phyloP scores from a whole-genome alignment of 208 protist genomes.

The Wallacemonas sp. region DNA sequence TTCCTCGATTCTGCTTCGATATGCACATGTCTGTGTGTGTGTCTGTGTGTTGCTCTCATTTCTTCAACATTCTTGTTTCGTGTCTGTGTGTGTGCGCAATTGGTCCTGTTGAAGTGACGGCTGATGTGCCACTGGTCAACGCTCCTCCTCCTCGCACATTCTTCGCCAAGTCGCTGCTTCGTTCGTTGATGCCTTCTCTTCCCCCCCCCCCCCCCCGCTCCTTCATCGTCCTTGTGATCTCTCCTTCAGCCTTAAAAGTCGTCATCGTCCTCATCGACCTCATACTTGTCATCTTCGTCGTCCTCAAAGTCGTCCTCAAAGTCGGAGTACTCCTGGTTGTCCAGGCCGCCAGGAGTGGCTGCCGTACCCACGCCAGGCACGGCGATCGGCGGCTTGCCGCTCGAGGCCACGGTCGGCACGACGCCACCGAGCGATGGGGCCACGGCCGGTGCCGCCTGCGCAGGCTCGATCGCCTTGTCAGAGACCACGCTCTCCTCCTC shows the following conservation, averaged over 20 bases:
- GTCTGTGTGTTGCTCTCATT: too few relatives aligned
- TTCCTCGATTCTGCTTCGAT: too few relatives aligned
- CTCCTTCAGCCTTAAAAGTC: constrained; percentile 58
- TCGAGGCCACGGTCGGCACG: constrained; percentile 7
- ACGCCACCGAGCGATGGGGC: constrained; percentile 4
- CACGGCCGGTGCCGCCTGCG: constrained; percentile 12
- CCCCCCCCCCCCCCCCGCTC: not conserved
- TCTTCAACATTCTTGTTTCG: too few relatives aligned
- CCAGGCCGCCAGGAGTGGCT: constrained; percentile 31
- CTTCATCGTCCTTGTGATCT: not conserved
- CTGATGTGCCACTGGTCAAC: not conserved
- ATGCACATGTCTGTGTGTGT: too few relatives aligned
- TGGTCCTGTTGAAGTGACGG: too few relatives aligned
- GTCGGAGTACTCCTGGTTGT: constrained; percentile 78
- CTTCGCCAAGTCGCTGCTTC: not conserved
- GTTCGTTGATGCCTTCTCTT: not conserved
- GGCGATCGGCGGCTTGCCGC: constrained; percentile 5
- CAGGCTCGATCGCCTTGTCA: constrained; percentile 4
- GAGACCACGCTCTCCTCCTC: not conserved
- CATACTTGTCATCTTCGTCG: constrained; percentile 58
- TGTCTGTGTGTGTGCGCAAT: too few relatives aligned
- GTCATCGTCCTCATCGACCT: constrained; percentile 83
- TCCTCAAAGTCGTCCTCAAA: constrained; percentile 60
- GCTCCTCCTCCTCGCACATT: not conserved
- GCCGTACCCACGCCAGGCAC: constrained; percentile 15